Conservation (phyloP, 805 yeast genomes). For the Barnettozyma sucrosica region DNA sequence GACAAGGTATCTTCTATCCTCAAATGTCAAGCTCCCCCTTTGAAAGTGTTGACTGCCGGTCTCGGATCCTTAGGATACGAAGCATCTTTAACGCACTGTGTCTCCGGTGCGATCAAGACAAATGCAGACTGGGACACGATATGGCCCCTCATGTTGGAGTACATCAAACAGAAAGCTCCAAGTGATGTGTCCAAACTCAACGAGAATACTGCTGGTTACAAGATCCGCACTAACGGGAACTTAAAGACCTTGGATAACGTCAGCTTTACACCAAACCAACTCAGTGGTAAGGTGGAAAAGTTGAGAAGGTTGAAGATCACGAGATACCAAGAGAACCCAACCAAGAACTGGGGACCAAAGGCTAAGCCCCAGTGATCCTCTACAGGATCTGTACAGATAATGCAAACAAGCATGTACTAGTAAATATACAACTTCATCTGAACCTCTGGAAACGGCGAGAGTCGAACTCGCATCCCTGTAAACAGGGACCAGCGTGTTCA, state of each 20-base stretch:
- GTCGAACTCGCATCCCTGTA: conserved; percentile 25
- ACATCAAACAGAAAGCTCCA: conserved; percentile 44
- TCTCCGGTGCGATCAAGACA: conserved; percentile 81
- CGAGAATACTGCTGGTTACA: conserved; percentile 51
- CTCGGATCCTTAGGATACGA: conserved; percentile 77
- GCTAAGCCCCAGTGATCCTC: conserved; percentile 51
- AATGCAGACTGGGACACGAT: conserved; percentile 80
- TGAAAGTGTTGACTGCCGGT: conserved; percentile 68
- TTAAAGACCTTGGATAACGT: conserved; percentile 32
- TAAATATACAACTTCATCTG: background rate
- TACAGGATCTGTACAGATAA: background rate
- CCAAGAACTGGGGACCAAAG: conserved; percentile 96
- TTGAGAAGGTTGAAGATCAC: conserved; percentile 75
- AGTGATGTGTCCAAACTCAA: conserved; percentile 28
- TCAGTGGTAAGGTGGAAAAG: conserved; percentile 50
- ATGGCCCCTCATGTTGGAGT: conserved; percentile 66
- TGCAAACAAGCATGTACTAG: background rate
- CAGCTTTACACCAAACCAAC: conserved; percentile 57
- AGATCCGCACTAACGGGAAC: conserved; percentile 42
- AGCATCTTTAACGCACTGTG: conserved; percentile 86
- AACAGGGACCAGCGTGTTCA: conserved; percentile 20
- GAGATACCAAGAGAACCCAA: conserved; percentile 87
- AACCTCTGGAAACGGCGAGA: conserved; percentile 22
- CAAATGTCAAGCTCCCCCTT: conserved; percentile 79
- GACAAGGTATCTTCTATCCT: conserved; percentile 68